Evolutionary conservation across 1,284 basidiomycete genomes (phyloP), one percentile per base, ranked within the genome.

Genomic region (Rhodotorula sp.): DNA sequence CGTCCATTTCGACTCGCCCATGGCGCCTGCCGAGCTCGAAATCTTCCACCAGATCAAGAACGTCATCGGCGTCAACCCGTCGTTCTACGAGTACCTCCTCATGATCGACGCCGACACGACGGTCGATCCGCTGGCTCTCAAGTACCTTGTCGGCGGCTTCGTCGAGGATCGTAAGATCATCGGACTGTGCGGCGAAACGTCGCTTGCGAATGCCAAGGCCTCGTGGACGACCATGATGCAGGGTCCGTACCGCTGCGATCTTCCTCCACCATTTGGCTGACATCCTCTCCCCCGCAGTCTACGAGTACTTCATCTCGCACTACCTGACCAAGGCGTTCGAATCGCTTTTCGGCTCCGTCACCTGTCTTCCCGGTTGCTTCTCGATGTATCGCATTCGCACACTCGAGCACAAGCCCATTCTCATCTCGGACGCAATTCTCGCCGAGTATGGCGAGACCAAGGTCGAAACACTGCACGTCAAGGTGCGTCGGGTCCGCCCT

Each of bases 1-100:
- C 85, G 95, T 98, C 46, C 95, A 99, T 82, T 99, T 97, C 82
- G 92, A 94, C 79, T 81, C 91, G 27, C 90, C 93, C 0, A 99
- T 99, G 96, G 93, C 90, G 78, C 96, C 94, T 0, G 83, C 96
- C 72, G 95, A 99, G 82, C 84, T 99, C 62, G 95, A 99, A 83
- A 92, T 99, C 81, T 98, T 94, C 79, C 96, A 99, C 80, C 95
- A 99, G 82, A 95, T 99, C 85, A 92, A 96, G 86, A 98, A 99
- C 79, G 93, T 99, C 64, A 98, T 99, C 76, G 95, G 95, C 81
- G 92, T 99, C 77, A 95, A 99, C 81, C 95, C 94, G 15, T 89
- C 92, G 1, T 97, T 98, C 83, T 99, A 98, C 82, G 95, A 98
- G 66, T 98, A 97, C 79, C 80, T 96, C 72, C 91, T 99, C 84